Evolutionary conservation across 2,329 filamentous ascomycete genomes (phyloP).

Genomic region (Fusarium beomiforme): DNA sequence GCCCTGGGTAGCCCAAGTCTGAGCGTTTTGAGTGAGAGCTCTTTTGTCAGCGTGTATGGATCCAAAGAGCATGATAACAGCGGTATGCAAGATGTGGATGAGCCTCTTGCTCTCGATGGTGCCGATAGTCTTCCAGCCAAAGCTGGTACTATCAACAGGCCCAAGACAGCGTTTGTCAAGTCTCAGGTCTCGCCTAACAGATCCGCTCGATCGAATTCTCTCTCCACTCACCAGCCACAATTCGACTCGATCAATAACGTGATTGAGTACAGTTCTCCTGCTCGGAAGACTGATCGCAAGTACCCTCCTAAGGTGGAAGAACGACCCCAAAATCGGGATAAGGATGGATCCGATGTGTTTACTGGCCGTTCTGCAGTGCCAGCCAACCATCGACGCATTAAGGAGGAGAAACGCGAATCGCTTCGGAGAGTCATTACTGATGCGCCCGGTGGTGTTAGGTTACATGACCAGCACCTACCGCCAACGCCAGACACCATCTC

Average conservation of each 20-base stretch:
- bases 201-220: constrained; percentile 45
- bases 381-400: constrained; percentile 44
- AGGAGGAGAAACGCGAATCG: constrained; percentile 59
- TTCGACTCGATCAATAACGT: constrained; percentile 60
- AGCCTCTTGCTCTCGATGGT: constrained; percentile 46
- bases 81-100: constrained; percentile 42
- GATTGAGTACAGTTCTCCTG: constrained; percentile 57
- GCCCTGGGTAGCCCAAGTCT: constrained; percentile 67
- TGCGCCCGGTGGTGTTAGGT: constrained; percentile 51
- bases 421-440: constrained; percentile 62
- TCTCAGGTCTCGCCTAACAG: constrained; percentile 15
- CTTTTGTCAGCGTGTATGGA: constrained; percentile 73
- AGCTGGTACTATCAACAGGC: constrained; percentile 31
- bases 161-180: constrained; percentile 36
- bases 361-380: constrained; percentile 22
- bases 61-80: constrained; percentile 48
- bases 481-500: constrained; percentile 70
- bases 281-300: constrained; percentile 59
- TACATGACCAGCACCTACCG: constrained; percentile 59
- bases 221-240: constrained; percentile 46
- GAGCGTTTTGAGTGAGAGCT: constrained; percentile 74
- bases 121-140: constrained; percentile 24
- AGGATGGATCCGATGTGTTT: constrained; percentile 28
- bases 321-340: constrained; percentile 45
- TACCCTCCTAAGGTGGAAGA: constrained; percentile 44